A percentile compares a stretch with the other conserved stretches of the same genome.
Evolutionary conservation across 345 rosid species (phyloP).

Genomic region (Dovyalis caffra): DNA sequence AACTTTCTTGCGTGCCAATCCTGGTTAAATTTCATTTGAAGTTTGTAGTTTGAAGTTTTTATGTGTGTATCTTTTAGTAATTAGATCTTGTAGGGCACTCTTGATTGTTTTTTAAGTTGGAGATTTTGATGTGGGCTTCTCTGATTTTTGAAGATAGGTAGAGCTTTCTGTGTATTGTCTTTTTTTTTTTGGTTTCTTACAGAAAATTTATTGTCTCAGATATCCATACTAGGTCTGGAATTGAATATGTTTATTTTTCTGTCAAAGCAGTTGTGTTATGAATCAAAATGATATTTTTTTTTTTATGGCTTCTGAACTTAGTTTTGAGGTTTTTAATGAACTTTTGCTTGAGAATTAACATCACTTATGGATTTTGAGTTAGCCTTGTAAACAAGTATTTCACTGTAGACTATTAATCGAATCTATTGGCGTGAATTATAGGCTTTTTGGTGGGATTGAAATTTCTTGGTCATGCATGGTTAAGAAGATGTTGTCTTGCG

Average conservation of each 20-base stretch:
- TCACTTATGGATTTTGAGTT: not conserved
- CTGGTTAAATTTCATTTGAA: not conserved
- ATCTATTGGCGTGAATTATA: too few relatives aligned
- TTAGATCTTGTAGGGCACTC: not conserved
- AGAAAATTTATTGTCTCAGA: not conserved
- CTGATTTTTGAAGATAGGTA: not conserved
- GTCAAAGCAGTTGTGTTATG: not conserved
- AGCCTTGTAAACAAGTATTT: not conserved
- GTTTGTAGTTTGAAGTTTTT: not conserved
- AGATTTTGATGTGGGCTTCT: not conserved
- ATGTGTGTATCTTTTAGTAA: not conserved
- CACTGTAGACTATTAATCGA: too few relatives aligned
- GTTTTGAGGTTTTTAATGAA: not conserved
- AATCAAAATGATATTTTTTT: not conserved
- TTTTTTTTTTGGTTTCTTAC: not conserved
- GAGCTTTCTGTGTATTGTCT: not conserved
- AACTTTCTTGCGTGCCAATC: not conserved
- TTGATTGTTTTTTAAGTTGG: not conserved
- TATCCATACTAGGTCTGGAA: not conserved
- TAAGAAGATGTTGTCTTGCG: constrained; percentile 2
- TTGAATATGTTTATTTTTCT: not conserved
- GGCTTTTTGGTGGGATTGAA: too few relatives aligned
- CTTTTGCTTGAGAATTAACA: not conserved
- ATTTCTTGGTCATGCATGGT: not conserved
- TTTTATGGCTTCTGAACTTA: not conserved